Evolutionary conservation across 768 basidiomycete species (phyloP).

Genomic region (Candolleomyces aberdarensis): DNA sequence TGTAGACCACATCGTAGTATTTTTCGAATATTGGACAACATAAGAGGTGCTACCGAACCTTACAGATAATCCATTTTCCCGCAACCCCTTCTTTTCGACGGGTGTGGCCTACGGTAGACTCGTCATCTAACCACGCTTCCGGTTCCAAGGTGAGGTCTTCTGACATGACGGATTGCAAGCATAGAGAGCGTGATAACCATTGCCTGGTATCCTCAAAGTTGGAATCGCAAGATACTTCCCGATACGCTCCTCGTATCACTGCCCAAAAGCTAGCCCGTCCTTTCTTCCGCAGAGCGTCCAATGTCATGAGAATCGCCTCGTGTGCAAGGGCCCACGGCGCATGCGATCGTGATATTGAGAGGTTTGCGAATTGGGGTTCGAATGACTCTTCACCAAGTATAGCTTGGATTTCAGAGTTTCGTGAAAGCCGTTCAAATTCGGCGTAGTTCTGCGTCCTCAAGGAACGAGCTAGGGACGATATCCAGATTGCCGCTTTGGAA

Average conservation of each 20-base stretch:
- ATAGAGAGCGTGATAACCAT: slow-evolving; percentile 52
- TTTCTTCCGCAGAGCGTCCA: slow-evolving; percentile 48
- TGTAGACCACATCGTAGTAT: neutral
- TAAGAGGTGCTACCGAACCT: slow-evolving; percentile 31
- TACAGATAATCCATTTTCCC: slow-evolving; percentile 62
- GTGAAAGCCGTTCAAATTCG: slow-evolving; percentile 44
- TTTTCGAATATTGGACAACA: neutral
- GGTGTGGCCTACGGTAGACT: slow-evolving; percentile 42
- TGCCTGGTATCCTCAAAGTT: slow-evolving; percentile 31
- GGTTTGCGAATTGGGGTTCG: neutral
- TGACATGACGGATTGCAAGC: slow-evolving; percentile 32
- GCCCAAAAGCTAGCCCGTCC: slow-evolving; percentile 55
- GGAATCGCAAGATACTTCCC: slow-evolving; percentile 50
- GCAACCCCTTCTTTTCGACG: slow-evolving; percentile 54
- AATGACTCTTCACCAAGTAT: slow-evolving; percentile 9
- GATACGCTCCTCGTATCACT: slow-evolving; percentile 58
- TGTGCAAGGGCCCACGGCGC: slow-evolving; percentile 19
- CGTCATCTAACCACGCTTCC: slow-evolving; percentile 53
- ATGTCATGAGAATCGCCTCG: slow-evolving; percentile 41
- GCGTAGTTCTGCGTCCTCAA: slow-evolving; percentile 56
- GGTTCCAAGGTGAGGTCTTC: slow-evolving; percentile 25
- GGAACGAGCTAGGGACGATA: slow-evolving; percentile 45
- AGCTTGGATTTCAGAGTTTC: slow-evolving; percentile 11
- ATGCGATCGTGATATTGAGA: slow-evolving; percentile 13
- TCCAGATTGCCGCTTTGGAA: slow-evolving; percentile 45